Percentiles rank a stretch among this genome's conserved stretches.
Conservation (phyloP, 257 asterid genomes). For the Capsicum pubescens region DNA sequence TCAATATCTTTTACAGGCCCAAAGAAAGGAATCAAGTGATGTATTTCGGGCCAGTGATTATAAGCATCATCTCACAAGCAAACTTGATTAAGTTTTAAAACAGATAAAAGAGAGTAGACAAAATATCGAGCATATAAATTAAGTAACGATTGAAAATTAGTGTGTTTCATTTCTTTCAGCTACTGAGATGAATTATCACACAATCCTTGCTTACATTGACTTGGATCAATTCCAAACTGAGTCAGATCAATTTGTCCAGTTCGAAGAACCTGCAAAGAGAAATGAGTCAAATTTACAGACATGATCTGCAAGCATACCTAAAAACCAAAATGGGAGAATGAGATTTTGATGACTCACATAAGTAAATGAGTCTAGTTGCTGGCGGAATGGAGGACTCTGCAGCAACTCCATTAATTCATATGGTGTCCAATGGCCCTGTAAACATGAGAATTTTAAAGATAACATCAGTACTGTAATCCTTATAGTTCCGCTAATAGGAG, state of each 20-base stretch:
- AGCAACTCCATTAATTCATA: constrained; percentile 80
- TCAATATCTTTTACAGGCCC: background rate
- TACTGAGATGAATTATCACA: background rate
- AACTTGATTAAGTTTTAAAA: background rate
- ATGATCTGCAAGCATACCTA: constrained; percentile 10
- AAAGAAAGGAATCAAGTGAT: background rate
- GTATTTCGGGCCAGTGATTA: background rate
- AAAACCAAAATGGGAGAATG: constrained; percentile 15
- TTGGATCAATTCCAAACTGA: constrained; percentile 93
- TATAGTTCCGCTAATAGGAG: background rate
- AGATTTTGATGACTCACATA: constrained; percentile 57
- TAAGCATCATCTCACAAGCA: constrained; percentile 15
- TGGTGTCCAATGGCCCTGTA: constrained; percentile 83
- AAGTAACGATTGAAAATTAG: background rate
- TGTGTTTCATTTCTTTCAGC: constrained; percentile 20
- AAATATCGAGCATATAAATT: background rate
- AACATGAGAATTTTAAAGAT: constrained; percentile 29
- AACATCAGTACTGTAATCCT: constrained; percentile 4
- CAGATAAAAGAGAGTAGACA: background rate
- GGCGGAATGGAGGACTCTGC: constrained; percentile 95
- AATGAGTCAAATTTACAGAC: constrained; percentile 28
- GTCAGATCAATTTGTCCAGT: constrained; percentile 89
- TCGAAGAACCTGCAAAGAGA: constrained; percentile 72
- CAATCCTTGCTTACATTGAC: constrained; percentile 61
- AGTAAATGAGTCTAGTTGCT: constrained; percentile 93